Conservation (phyloP, 2,329 filamentous ascomycete genomes). For the Cladosporium colombiae region DNA sequence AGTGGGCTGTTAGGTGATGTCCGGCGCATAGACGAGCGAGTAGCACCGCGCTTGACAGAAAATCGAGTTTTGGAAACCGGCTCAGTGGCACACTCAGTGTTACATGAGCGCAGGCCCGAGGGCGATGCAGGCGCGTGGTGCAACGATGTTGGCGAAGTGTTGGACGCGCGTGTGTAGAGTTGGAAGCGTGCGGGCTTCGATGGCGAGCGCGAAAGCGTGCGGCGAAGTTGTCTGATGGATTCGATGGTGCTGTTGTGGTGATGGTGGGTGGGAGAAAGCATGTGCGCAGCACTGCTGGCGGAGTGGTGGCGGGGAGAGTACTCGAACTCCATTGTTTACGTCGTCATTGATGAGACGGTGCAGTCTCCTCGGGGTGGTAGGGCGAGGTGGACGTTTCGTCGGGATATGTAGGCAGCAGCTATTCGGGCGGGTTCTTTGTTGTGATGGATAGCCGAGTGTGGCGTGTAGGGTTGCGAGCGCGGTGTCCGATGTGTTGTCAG, state of each 20-base stretch:
- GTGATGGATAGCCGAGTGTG: not conserved
- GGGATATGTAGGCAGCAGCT: constrained; percentile 1
- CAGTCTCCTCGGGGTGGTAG: not conserved
- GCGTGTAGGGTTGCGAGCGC: not conserved
- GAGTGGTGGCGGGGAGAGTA: constrained; percentile 54
- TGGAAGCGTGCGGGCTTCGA: constrained; percentile 75
- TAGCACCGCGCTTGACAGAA: constrained; percentile 33
- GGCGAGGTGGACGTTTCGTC: not conserved
- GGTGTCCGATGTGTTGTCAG: not conserved
- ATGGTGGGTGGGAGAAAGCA: constrained; percentile 72
- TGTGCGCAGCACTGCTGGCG: constrained; percentile 73
- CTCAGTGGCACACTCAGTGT: constrained; percentile 38
- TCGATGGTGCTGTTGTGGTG: constrained; percentile 52
- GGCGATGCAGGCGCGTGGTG: constrained; percentile 40
- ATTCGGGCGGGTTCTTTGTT: not conserved
- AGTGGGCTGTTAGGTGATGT: constrained; percentile 79
- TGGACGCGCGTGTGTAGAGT: constrained; percentile 56
- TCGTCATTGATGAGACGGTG: constrained; percentile 14
- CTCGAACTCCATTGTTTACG: constrained; percentile 48
- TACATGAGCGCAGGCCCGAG: constrained; percentile 47
- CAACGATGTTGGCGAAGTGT: constrained; percentile 41
- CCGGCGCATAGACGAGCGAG: constrained; percentile 46
- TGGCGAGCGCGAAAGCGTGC: constrained; percentile 89
- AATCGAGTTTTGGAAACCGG: constrained; percentile 49
- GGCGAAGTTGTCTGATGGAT: constrained; percentile 83